phyloP scores from a whole-genome alignment of 768 basidiomycete genomes.

The Ramaria sp. region DNA sequence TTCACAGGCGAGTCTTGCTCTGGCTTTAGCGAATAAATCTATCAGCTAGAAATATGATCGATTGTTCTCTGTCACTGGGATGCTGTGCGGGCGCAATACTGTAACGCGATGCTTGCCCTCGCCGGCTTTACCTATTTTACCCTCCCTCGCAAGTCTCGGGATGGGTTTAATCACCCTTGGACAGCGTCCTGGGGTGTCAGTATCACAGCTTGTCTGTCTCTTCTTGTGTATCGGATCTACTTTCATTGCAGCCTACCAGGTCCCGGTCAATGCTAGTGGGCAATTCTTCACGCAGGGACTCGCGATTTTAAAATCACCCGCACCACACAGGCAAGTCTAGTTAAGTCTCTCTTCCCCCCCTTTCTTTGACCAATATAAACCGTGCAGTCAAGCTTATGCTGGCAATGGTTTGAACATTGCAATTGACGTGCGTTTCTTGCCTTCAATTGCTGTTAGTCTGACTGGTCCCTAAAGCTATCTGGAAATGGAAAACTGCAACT shows the following conservation, averaged over 20 bases:
- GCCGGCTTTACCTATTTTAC: too few relatives aligned
- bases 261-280: slow-evolving; percentile 3
- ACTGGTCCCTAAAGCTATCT: slow-evolving; percentile 23
- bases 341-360: not conserved
- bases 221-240: not conserved
- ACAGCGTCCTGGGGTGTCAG: not conserved
- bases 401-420: slow-evolving; percentile 23
- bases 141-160: not conserved
- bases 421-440: slow-evolving; percentile 21
- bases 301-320: slow-evolving; percentile 23
- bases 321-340: slow-evolving; percentile 21
- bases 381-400: slow-evolving; percentile 19
- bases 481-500: slow-evolving; percentile 33
- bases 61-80: too few relatives aligned
- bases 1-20: too few relatives aligned
- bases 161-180: not conserved
- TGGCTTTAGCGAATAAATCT: too few relatives aligned
- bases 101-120: too few relatives aligned
- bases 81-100: too few relatives aligned
- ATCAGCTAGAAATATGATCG: too few relatives aligned
- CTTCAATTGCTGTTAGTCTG: not conserved
- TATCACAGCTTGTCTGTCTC: not conserved
- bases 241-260: too few relatives aligned
- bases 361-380: not conserved
- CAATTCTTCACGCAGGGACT: slow-evolving; percentile 18